phyloP scores from a whole-genome alignment of 2,329 filamentous ascomycete genomes.

The Trichoderma koningii region DNA sequence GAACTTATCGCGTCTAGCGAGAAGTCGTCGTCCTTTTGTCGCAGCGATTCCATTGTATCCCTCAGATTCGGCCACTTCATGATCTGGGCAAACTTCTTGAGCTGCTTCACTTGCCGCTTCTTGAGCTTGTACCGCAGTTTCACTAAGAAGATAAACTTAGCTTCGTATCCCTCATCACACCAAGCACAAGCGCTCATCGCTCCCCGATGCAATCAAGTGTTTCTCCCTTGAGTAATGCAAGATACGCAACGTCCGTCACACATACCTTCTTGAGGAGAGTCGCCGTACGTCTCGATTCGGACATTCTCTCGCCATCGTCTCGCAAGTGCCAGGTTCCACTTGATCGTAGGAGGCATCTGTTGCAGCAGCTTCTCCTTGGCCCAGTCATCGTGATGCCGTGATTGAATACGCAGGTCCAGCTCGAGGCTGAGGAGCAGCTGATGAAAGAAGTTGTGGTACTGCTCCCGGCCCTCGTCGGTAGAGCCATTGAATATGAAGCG shows the following conservation, averaged over 20 bases:
- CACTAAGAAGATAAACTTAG: slow-evolving; percentile 41
- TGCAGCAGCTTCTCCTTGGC: slow-evolving; percentile 65
- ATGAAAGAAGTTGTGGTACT: slow-evolving; percentile 71
- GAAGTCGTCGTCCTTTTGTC: slow-evolving; percentile 59
- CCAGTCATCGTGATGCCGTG: slow-evolving; percentile 59
- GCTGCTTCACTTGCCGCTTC: slow-evolving; percentile 66
- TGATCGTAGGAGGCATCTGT: slow-evolving; percentile 69
- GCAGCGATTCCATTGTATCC: slow-evolving; percentile 64
- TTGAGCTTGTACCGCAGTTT: slow-evolving; percentile 66
- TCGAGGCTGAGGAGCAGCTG: slow-evolving; percentile 75
- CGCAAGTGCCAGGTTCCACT: slow-evolving; percentile 73
- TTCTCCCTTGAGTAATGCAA: neutral
- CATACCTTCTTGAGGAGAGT: slow-evolving; percentile 54
- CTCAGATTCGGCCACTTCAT: slow-evolving; percentile 78
- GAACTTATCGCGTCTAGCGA: slow-evolving; percentile 63
- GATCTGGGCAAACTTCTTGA: slow-evolving; percentile 67
- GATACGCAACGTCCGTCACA: slow-evolving; percentile 1
- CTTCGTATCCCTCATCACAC: neutral
- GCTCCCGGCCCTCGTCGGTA: slow-evolving; percentile 54
- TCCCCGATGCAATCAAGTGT: neutral
- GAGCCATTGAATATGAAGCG: slow-evolving; percentile 68
- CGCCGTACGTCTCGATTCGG: slow-evolving; percentile 62
- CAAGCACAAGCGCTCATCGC: neutral
- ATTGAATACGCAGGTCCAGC: slow-evolving; percentile 69
- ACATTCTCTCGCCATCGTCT: slow-evolving; percentile 72